Percentiles rank a stretch among this genome's conserved stretches.
phyloP scores from a whole-genome alignment of 768 basidiomycete species.

The Pulveroboletus ravenelii region DNA sequence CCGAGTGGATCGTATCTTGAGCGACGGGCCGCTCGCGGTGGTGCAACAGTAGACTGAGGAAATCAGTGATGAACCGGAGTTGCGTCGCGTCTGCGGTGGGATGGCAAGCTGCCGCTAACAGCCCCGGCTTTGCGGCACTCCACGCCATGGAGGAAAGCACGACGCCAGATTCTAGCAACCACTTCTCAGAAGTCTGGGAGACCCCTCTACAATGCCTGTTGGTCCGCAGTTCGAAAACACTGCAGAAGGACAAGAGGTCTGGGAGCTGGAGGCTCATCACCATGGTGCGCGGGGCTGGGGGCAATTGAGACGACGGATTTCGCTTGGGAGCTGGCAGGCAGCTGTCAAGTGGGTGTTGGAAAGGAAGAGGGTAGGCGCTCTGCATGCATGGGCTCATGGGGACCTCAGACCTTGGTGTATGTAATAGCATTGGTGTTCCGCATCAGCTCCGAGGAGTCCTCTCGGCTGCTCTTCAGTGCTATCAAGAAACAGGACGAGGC shows the following conservation, averaged over 20 bases:
- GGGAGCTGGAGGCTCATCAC: constrained; percentile 30
- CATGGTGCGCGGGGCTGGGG: constrained; percentile 4
- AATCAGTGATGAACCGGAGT: constrained; percentile 47
- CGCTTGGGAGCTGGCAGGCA: background rate
- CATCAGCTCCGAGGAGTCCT: constrained; percentile 19
- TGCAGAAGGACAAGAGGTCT: constrained; percentile 25
- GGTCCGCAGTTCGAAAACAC: constrained; percentile 22
- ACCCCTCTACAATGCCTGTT: constrained; percentile 27
- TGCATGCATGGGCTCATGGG: background rate
- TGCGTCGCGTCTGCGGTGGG: constrained; percentile 56
- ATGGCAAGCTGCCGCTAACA: constrained; percentile 56
- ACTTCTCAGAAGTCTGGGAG: constrained; percentile 28
- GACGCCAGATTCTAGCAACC: constrained; percentile 23
- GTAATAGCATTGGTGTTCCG: constrained; percentile 13
- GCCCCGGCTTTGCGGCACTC: constrained; percentile 37
- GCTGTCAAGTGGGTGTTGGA: constrained; percentile 7
- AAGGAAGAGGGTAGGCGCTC: background rate
- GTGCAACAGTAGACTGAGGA: constrained; percentile 41
- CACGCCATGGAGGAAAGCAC: constrained; percentile 19
- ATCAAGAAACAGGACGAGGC: background rate
- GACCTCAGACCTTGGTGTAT: constrained; percentile 8
- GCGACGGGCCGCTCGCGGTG: constrained; percentile 29
- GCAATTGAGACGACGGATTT: background rate
- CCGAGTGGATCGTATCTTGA: constrained; percentile 1
- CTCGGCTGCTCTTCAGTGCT: too few relatives aligned